A percentile compares a stretch with the other conserved stretches of the same genome.
Conservation (phyloP, 192 early-diverging fungal genomes). For the Cladochytrium replicatum region DNA sequence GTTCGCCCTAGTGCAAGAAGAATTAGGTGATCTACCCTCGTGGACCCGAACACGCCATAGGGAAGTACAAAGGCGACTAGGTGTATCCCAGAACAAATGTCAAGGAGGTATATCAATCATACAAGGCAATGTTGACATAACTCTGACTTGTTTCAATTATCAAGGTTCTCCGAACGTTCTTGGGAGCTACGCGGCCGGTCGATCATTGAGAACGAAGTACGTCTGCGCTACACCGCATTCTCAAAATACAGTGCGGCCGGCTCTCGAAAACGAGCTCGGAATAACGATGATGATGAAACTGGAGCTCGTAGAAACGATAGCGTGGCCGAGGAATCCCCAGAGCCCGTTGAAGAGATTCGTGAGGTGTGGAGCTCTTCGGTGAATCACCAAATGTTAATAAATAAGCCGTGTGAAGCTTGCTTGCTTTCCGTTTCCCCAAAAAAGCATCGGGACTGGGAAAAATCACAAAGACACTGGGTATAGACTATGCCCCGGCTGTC, state of each 20-base stretch:
- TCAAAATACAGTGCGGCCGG: neutral
- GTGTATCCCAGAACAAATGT: conserved; percentile 75
- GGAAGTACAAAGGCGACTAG: conserved; percentile 59
- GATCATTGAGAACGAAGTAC: neutral
- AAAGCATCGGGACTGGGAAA: conserved; percentile 45
- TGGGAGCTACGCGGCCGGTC: conserved; percentile 2
- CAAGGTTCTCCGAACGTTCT: neutral
- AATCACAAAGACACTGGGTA: conserved; percentile 62
- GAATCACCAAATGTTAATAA: conserved; percentile 76
- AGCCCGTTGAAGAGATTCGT: conserved; percentile 18
- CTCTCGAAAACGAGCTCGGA: conserved; percentile 2
- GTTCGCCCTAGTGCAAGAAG: conserved; percentile 73
- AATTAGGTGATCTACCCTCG: conserved; percentile 65
- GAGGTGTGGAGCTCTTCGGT: conserved; percentile 54
- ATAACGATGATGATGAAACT: conserved; percentile 20
- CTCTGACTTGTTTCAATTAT: neutral
- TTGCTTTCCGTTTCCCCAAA: conserved; percentile 33
- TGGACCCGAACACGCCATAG: conserved; percentile 49
- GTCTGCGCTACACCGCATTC: neutral
- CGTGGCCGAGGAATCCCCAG: conserved; percentile 6
- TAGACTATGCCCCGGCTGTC: conserved; percentile 77
- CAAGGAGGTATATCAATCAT: conserved; percentile 30
- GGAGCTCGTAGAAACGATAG: conserved; percentile 3
- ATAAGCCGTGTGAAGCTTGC: conserved; percentile 49
- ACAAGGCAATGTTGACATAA: neutral